Percentiles rank a stretch among this genome's conserved stretches.
These are phyloP conservation scores for Rhizomucor pusillus DNA, from an alignment of 371 early-diverging fungal species.

Conservation along the genomic window DNA sequence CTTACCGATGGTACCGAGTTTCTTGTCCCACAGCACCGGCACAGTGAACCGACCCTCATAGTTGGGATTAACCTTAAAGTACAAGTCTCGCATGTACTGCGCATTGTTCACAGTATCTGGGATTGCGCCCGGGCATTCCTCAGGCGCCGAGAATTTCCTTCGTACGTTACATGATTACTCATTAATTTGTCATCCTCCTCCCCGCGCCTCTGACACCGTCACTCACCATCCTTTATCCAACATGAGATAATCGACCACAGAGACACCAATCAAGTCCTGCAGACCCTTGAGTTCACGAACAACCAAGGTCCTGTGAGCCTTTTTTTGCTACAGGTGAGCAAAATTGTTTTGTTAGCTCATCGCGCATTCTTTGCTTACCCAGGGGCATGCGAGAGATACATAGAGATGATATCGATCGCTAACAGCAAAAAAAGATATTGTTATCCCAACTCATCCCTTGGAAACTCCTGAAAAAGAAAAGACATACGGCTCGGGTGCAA, in stretches of 20 bases:
- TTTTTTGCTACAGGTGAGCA: neutral
- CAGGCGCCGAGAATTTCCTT: slow-evolving; percentile 65
- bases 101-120: slow-evolving; percentile 75
- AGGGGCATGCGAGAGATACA: slow-evolving; percentile 82
- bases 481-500: slow-evolving; percentile 73
- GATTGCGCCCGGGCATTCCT: slow-evolving; percentile 78
- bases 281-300: slow-evolving; percentile 88
- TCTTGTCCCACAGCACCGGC: slow-evolving; percentile 91
- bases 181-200: neutral
- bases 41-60: slow-evolving; percentile 86
- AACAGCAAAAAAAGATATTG: slow-evolving; percentile 4
- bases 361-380: slow-evolving; percentile 42
- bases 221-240: slow-evolving; percentile 74
- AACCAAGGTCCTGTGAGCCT: slow-evolving; percentile 84
- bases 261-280: slow-evolving; percentile 73
- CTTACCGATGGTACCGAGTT: slow-evolving; percentile 80
- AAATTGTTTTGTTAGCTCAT: neutral
- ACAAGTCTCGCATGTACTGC: slow-evolving; percentile 77
- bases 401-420: slow-evolving; percentile 78
- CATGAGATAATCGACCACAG: slow-evolving; percentile 83
- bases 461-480: neutral
- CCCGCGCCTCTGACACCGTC: neutral
- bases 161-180: too few species aligned
- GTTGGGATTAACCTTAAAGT: slow-evolving; percentile 82
- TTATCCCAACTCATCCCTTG: neutral